Base-by-base conservation (phyloP, 768 basidiomycete genomes). In the Hortiboletus flavorubellus region DNA sequence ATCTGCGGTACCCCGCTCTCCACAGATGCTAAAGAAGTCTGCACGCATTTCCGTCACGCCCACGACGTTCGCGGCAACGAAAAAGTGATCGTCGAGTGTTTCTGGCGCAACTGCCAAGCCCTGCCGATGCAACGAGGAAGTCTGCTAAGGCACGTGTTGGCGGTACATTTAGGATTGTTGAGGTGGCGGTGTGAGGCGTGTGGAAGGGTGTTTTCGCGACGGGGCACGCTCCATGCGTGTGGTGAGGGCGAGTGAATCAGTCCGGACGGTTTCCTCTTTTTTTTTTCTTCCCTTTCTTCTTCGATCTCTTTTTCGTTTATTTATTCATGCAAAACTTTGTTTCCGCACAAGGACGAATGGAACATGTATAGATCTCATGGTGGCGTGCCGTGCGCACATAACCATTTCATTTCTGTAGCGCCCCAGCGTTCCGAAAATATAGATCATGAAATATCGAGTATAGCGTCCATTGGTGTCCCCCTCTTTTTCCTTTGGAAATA, bases 111-210 rank as follows among this genome's bases (percentile, higher is more conserved):
- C n/a, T 66, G 64, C 37, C 10, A n/a, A 0, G 52, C 8, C 2
- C 14, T 54, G 0, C 64, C 54, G 6, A 65, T 65, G 64, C 56
- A 56, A 5, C 44, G 64, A 6, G 64, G 64, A 2, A 66, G 61
- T 37, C n/a, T 65, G 2, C 39, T 59, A 16, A 48, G 64, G 0
- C 64, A 65, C 35, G n/a, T 65, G 18, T 44, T 58, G 46, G n/a
- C 61, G 0, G 59, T 66, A 1, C 64, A 65, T 38, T 8, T 65
- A 26, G 40, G 44, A 1, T 3, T 64, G 15, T 18, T 65, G 37
- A 45, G 16, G 30, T 64, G 63, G 63, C 40, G 15, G 2, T 64
- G 63, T 21, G 56, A 49, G 6, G 23, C 5, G 12, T 64, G 63
- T n/a, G 46, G 52, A 1, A 61, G 18, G 56, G 16, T 43, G 7